A percentile compares a stretch with the other conserved stretches of the same genome.
phyloP scores from a whole-genome alignment of 805 yeast species.

The Candida golubevii region DNA sequence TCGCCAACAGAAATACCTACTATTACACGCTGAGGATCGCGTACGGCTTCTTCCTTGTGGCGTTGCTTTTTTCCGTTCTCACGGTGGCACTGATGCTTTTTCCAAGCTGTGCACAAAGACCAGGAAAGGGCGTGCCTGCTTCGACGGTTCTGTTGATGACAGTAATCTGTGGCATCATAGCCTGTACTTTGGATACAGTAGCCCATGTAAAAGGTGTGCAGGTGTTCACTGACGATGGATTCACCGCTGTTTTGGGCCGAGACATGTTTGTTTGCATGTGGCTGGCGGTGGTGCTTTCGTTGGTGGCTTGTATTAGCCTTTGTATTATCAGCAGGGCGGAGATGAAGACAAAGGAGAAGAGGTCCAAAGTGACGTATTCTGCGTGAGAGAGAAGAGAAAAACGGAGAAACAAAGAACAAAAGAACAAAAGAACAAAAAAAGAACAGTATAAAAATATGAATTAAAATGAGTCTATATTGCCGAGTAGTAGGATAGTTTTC shows the following conservation, averaged over 20 bases:
- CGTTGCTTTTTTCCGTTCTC: slow-evolving; percentile 55
- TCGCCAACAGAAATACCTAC: slow-evolving; percentile 45
- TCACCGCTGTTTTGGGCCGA: slow-evolving; percentile 41
- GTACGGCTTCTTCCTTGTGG: slow-evolving; percentile 37
- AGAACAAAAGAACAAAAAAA: too few species aligned
- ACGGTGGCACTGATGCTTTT: slow-evolving; percentile 40
- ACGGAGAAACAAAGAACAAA: too few species aligned
- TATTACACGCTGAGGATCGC: slow-evolving; percentile 58
- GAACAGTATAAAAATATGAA: too few species aligned
- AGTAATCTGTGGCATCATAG: slow-evolving; percentile 40
- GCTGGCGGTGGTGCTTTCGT: slow-evolving; percentile 39
- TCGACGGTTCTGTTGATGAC: slow-evolving; percentile 20
- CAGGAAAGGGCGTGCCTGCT: slow-evolving; percentile 10
- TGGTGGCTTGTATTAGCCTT: slow-evolving; percentile 10
- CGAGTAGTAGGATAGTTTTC: too few species aligned
- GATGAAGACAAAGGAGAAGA: too few species aligned
- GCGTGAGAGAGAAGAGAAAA: not conserved
- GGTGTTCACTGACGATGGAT: slow-evolving; percentile 42
- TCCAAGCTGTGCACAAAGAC: slow-evolving; percentile 6
- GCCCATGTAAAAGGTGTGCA: slow-evolving; percentile 51
- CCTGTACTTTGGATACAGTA: slow-evolving; percentile 50
- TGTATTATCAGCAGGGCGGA: not conserved
- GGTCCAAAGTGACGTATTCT: not conserved
- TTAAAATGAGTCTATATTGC: too few species aligned
- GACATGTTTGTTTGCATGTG: slow-evolving; percentile 60